Percentiles rank a stretch among this genome's conserved stretches.
phyloP scores from a whole-genome alignment of 768 basidiomycete species.

The Grammothele lineata region DNA sequence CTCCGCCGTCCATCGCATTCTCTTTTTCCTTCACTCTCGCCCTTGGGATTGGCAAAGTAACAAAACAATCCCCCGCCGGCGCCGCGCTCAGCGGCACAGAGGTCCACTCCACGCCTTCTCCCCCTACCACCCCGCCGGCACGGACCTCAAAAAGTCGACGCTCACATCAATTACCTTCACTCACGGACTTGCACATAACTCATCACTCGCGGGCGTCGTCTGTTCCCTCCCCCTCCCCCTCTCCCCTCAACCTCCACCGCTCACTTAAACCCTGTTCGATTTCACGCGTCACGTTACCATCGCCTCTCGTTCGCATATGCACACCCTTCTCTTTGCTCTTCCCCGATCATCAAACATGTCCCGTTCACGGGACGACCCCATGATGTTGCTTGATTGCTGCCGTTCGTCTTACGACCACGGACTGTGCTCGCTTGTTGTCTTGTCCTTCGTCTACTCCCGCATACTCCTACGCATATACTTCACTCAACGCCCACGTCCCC shows the following conservation, averaged over 20 bases:
- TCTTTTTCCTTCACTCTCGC: conserved; percentile 11
- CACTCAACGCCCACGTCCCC: neutral
- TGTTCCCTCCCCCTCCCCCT: conserved; percentile 5
- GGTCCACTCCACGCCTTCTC: conserved; percentile 4
- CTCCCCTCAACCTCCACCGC: conserved; percentile 2
- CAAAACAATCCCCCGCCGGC: conserved; percentile 15
- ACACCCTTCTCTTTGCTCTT: no score
- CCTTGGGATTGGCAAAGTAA: conserved; percentile 17
- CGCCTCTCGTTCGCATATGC: no score
- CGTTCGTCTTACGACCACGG: no score
- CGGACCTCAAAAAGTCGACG: conserved; percentile 17
- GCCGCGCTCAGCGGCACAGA: conserved; percentile 6
- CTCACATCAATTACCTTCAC: conserved; percentile 5
- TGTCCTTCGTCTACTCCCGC: neutral
- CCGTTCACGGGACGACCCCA: no score
- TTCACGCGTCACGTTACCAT: neutral
- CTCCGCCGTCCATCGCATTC: neutral
- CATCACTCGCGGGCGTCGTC: conserved; percentile 13
- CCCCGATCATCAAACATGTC: no score
- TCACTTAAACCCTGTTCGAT: neutral
- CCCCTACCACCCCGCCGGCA: conserved; percentile 5
- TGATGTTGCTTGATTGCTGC: no score
- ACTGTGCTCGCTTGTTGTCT: neutral
- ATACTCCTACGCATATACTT: no score
- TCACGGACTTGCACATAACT: conserved; percentile 22